Evolutionary conservation across 2,329 filamentous ascomycete genomes (phyloP).

Genomic region (Thielaviopsis euricoi): DNA sequence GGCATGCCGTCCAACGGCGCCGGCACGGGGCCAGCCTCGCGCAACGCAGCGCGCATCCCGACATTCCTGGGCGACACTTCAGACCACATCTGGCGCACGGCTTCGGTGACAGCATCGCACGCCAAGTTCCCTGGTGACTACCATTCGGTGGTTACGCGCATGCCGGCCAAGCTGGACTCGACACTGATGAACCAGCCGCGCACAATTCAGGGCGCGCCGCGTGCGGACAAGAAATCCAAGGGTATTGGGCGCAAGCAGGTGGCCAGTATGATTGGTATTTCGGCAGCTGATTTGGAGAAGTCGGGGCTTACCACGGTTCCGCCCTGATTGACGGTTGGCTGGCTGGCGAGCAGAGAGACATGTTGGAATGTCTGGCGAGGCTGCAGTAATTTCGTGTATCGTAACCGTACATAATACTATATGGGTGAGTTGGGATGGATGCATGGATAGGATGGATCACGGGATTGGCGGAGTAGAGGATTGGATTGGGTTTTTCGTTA

Average conservation of each 20-base stretch:
- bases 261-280: slow-evolving; percentile 28
- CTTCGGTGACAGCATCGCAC: slow-evolving; percentile 41
- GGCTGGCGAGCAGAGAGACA: no score
- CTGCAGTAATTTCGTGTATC: background rate
- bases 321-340: background rate
- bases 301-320: slow-evolving; percentile 3
- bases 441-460: background rate
- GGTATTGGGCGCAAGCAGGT: slow-evolving; percentile 41
- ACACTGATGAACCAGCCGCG: slow-evolving; percentile 83
- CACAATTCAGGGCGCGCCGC: slow-evolving; percentile 74
- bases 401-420: background rate
- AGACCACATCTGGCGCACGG: slow-evolving; percentile 66
- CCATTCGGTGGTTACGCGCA: slow-evolving; percentile 40
- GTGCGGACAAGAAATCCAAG: slow-evolving; percentile 34
- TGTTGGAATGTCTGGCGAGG: background rate
- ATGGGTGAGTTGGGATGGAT: background rate
- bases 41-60: slow-evolving; percentile 24
- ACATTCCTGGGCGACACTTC: slow-evolving; percentile 55
- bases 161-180: slow-evolving; percentile 71
- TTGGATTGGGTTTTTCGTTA: background rate
- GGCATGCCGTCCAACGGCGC: slow-evolving; percentile 21
- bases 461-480: background rate
- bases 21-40: slow-evolving; percentile 11
- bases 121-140: slow-evolving; percentile 48
- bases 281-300: slow-evolving; percentile 18